Conservation (phyloP, 2,329 filamentous ascomycete genomes). For the Albifimbria verrucaria region DNA sequence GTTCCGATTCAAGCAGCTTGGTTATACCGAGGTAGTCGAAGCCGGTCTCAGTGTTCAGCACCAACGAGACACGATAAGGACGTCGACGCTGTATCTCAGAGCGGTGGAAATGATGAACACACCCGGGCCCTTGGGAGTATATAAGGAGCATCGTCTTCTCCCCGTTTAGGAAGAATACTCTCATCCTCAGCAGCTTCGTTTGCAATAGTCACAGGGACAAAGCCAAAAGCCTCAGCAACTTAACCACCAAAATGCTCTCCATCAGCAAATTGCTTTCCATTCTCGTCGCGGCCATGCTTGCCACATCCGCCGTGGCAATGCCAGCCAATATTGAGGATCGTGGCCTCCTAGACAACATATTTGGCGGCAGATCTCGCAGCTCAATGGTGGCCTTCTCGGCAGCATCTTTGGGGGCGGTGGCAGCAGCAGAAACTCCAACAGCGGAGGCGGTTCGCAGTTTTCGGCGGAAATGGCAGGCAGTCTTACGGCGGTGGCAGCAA, state of each 20-base stretch:
- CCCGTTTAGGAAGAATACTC: no score
- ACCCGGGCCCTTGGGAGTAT: no score
- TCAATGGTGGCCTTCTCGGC: neutral
- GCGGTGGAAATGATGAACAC: no score
- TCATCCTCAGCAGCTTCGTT: neutral
- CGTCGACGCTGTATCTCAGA: no score
- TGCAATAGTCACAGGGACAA: no score
- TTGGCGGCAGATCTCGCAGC: neutral
- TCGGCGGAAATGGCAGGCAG: neutral
- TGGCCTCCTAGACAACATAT: neutral
- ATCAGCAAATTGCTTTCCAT: neutral
- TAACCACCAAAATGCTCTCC: neutral
- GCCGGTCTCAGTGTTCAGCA: no score
- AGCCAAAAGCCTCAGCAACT: no score
- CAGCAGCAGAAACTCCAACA: neutral
- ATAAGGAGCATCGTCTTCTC: no score
- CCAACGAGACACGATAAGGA: no score
- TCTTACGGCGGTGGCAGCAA: neutral
- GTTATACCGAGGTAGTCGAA: no score
- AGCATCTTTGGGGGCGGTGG: neutral
- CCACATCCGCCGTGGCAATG: neutral
- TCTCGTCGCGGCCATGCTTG: slow-evolving; percentile 12
- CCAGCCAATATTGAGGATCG: neutral
- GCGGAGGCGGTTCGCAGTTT: neutral
- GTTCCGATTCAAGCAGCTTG: no score